Percentiles rank a stretch among this genome's conserved stretches.
These are phyloP conservation scores for Amborella trichopoda DNA, from an alignment of 164 flowering plant genomes.

Conservation along the genomic window DNA sequence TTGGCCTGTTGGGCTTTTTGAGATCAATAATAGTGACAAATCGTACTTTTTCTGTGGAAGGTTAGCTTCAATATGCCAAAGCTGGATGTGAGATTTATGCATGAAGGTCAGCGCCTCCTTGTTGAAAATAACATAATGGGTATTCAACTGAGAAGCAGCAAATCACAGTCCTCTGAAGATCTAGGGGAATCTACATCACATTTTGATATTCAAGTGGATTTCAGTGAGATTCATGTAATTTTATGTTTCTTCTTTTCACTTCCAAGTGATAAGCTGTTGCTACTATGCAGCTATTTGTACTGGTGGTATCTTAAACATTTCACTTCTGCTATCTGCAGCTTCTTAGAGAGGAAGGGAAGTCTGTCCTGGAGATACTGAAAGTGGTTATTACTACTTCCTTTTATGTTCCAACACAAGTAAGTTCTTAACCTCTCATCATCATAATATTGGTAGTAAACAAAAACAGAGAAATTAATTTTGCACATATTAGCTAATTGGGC, in stretches of 20 bases:
- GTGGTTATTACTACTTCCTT: conserved; percentile 61
- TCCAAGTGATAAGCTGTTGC: not conserved
- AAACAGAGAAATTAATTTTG: too few species aligned
- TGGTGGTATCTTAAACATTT: not conserved
- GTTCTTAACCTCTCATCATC: too few species aligned
- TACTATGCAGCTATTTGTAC: not conserved
- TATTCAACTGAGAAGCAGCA: conserved; percentile 58
- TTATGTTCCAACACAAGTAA: conserved; percentile 69
- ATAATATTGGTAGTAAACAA: too few species aligned
- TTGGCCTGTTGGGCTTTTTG: too few species aligned
- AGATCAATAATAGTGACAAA: conserved; percentile 21
- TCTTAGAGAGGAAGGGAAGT: conserved; percentile 59
- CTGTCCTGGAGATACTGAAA: conserved; percentile 80
- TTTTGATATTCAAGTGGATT: conserved; percentile 84
- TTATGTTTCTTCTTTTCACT: conserved; percentile 2
- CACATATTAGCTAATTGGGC: too few species aligned
- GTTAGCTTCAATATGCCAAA: conserved; percentile 77
- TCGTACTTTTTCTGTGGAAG: conserved; percentile 29
- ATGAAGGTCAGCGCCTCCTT: conserved; percentile 39
- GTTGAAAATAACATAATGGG: conserved; percentile 82
- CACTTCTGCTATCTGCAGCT: conserved; percentile 40
- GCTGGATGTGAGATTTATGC: conserved; percentile 57
- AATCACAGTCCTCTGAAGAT: conserved; percentile 69
- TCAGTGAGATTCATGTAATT: conserved; percentile 95
- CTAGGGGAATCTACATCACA: conserved; percentile 71